Conservation (phyloP, 2,329 filamentous ascomycete species). For the Blastomyces silverae region DNA sequence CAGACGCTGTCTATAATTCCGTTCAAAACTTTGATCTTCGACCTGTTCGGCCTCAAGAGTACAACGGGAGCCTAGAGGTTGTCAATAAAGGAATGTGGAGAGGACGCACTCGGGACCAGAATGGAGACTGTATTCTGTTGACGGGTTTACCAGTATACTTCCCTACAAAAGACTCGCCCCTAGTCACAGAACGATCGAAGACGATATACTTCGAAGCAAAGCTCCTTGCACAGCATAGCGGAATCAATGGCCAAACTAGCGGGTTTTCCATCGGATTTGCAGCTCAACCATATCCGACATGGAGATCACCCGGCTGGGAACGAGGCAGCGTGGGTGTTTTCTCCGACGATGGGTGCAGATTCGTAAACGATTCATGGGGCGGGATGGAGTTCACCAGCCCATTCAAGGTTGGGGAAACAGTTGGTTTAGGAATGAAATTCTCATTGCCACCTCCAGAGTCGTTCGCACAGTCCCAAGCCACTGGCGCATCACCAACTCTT, state of each 20-base stretch:
- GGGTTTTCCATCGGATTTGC: conserved; percentile 55
- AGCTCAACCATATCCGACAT: conserved; percentile 56
- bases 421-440: conserved; percentile 56
- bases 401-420: conserved; percentile 49
- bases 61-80: conserved; percentile 35
- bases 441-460: conserved; percentile 35
- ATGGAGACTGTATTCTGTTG: conserved; percentile 48
- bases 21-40: conserved; percentile 42
- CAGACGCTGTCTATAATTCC: conserved; percentile 37
- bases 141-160: conserved; percentile 54
- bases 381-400: conserved; percentile 52
- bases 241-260: conserved; percentile 38
- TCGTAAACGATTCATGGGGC: conserved; percentile 56
- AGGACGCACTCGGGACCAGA: conserved; percentile 39
- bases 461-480: conserved; percentile 25
- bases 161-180: conserved; percentile 45
- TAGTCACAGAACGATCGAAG: conserved; percentile 41
- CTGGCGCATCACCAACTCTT: conserved; percentile 26
- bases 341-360: conserved; percentile 56
- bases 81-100: conserved; percentile 39
- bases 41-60: conserved; percentile 41
- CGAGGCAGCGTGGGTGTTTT: conserved; percentile 55
- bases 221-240: conserved; percentile 40
- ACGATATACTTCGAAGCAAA: conserved; percentile 57
- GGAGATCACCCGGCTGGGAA: conserved; percentile 58